Evolutionary conservation across 1,139 yeast genomes (phyloP), one percentile per base, ranked within the genome.

Genomic region (Debaryomycetaceae sp.): DNA sequence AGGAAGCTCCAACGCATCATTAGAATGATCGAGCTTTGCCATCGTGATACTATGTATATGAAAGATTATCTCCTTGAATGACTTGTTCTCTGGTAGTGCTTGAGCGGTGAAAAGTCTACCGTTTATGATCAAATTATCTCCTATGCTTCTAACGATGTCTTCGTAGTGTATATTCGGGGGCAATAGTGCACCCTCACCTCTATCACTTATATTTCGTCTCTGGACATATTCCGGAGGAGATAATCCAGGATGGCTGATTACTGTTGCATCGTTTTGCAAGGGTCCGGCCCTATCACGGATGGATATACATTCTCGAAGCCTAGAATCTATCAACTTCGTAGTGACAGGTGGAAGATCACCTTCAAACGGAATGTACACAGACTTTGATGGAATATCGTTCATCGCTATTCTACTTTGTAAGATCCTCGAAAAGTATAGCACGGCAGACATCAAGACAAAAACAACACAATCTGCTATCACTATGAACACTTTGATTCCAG

Each of bases 381-480:
- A 65, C 40, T 80, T 69, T 47, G 81, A 73, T 0, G 97, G 97
- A 17, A 90, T 86, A 51, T 85, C 95, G 47, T 81, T 80, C 54
- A 90, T 61, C 24, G 84, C 68, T 38, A 80, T 72, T 46, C 84
- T 71, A 42, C 78, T 74, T 37, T 79, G 76, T 47, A 83, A 70
- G n/a, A 88, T 65, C 47, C 97, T 61, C 50, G 69, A 59, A 45
- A 73, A 65, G 54, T 74, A 75, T 22, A 87, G 61, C 2, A 80
- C 49, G 5, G 80, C 53, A 9, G 81, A 67, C 6, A 76, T 58
- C 0, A 84, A 51, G 1, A 81, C 67, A 49, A 86, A 81, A 4
- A 81, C 67, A 5, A 82, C 88, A 55, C 88, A 78, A 7, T 86
- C 89, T 41, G 82, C 80, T 20, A 87, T 81, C 34, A 90, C 90